Percentiles rank a stretch among this genome's conserved stretches.
Conservation (phyloP, 768 basidiomycete species). For the Kwoniella bestiolae region DNA sequence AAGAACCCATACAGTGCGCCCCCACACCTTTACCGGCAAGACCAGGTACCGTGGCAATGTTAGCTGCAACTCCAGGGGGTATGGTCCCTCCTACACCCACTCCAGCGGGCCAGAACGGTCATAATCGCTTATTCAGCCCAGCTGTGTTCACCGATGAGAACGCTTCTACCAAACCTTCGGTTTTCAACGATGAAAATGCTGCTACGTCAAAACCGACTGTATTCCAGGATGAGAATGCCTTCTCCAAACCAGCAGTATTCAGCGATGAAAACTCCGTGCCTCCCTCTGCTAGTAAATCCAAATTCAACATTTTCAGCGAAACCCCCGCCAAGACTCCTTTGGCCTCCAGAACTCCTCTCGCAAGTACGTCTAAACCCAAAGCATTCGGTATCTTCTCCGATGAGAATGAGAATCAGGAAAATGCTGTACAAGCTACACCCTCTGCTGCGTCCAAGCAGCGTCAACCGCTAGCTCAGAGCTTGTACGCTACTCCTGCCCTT, state of each 20-base stretch:
- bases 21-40: slow-evolving; percentile 51
- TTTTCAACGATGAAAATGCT: slow-evolving; percentile 44
- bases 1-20: slow-evolving; percentile 27
- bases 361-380: slow-evolving; percentile 28
- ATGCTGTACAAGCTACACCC: slow-evolving; percentile 16
- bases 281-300: slow-evolving; percentile 33
- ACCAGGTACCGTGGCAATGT: slow-evolving; percentile 38
- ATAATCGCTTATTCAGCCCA: slow-evolving; percentile 18
- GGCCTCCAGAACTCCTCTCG: slow-evolving; percentile 34
- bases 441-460: slow-evolving; percentile 11
- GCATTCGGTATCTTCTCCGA: slow-evolving; percentile 39
- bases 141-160: slow-evolving; percentile 1
- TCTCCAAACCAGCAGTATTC: slow-evolving; percentile 25
- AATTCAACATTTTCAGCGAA: slow-evolving; percentile 50
- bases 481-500: slow-evolving; percentile 45
- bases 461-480: slow-evolving; percentile 19
- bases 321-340: slow-evolving; percentile 53
- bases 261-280: slow-evolving; percentile 45
- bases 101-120: slow-evolving; percentile 43
- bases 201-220: slow-evolving; percentile 16
- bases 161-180: background rate
- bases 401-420: slow-evolving; percentile 20
- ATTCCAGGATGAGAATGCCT: slow-evolving; percentile 27
- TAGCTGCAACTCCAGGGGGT: slow-evolving; percentile 37
- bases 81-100: slow-evolving; percentile 57